phyloP scores from a whole-genome alignment of 2,329 filamentous ascomycete genomes.

The Diaporthe humulicola region DNA sequence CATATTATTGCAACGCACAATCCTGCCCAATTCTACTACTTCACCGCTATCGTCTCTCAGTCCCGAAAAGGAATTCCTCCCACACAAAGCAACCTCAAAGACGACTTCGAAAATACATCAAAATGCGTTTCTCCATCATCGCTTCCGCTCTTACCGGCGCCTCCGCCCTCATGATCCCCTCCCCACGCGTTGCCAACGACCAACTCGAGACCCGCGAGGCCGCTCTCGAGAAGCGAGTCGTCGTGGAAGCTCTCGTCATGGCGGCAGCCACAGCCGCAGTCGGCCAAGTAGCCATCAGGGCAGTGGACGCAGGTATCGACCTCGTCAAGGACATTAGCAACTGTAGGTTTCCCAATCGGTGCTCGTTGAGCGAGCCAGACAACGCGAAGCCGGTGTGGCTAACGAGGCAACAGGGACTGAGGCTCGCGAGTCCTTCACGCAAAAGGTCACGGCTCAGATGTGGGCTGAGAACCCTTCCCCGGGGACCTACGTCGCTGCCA shows the following conservation, averaged over 20 bases:
- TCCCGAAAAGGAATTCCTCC: neutral
- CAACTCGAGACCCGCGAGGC: neutral
- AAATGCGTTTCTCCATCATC: slow-evolving; percentile 10
- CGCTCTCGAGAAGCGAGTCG: neutral
- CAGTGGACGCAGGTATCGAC: neutral
- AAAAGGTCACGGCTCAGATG: slow-evolving; percentile 9
- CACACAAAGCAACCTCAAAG: neutral
- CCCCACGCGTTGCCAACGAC: neutral
- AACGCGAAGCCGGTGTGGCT: neutral
- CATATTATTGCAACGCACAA: neutral
- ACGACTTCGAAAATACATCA: neutral
- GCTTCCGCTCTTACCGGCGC: neutral
- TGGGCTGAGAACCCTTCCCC: slow-evolving; percentile 1
- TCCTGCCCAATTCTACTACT: neutral
- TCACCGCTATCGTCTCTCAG: neutral
- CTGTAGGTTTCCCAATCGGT: neutral
- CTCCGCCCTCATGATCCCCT: neutral
- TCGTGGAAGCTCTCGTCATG: slow-evolving; percentile 8
- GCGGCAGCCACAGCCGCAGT: neutral
- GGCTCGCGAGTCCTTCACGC: slow-evolving; percentile 1
- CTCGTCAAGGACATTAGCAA: slow-evolving; percentile 8
- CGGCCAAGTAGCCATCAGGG: neutral
- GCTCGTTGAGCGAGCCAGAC: neutral
- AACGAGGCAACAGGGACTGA: neutral
- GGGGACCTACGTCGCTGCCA: neutral